phyloP scores from a whole-genome alignment of 495 filamentous ascomycete species.

The Amphirosellinia nigrospora region DNA sequence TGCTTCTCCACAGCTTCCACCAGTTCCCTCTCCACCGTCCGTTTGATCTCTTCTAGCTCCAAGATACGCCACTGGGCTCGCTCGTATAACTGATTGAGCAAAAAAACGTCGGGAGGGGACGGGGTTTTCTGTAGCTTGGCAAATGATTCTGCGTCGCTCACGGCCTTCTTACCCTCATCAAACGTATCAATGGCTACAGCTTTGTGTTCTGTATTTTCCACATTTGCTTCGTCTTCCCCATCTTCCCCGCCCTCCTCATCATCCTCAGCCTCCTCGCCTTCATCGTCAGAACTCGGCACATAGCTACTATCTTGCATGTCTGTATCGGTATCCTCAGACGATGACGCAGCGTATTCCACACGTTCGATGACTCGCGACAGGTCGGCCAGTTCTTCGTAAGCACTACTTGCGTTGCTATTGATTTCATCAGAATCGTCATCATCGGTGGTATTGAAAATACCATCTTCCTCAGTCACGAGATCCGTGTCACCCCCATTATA shows the following conservation, averaged over 20 bases:
- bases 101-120: not conserved
- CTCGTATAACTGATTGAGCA: not conserved
- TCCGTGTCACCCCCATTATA: not conserved
- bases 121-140: not conserved
- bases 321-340: not conserved
- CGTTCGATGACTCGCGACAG: too few relatives aligned
- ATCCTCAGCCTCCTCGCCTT: not conserved
- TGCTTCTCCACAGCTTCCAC: not conserved
- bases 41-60: not conserved
- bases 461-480: not conserved
- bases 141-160: not conserved
- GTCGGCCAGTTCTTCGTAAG: not conserved
- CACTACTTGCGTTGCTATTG: not conserved
- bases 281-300: not conserved
- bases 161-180: too few relatives aligned
- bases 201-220: not conserved
- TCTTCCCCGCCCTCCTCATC: not conserved
- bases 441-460: not conserved
- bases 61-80: not conserved
- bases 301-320: not conserved
- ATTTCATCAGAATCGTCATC: not conserved
- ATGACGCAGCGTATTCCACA: not conserved
- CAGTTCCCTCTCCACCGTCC: not conserved
- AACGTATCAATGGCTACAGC: too few relatives aligned
- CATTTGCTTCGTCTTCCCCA: not conserved